These are phyloP conservation scores for Tylopilus rubrobrunneus DNA, from an alignment of 768 basidiomycete species.

Conservation along the genomic window DNA sequence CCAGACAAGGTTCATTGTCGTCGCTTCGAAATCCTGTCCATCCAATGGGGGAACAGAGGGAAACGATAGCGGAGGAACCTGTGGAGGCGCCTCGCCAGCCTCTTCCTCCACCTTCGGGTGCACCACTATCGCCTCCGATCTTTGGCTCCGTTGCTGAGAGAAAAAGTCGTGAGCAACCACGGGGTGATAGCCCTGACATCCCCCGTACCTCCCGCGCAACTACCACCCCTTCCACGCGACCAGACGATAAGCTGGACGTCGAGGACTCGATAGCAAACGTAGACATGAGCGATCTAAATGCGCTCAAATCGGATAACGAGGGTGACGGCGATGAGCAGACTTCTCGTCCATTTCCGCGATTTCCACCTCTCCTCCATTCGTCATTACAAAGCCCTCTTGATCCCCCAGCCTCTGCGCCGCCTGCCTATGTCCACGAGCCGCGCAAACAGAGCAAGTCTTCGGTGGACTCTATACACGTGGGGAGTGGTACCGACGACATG, in stretches of 20 bases:
- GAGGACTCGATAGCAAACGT: slow-evolving; percentile 29
- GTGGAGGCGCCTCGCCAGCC: neutral
- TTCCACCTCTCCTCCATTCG: slow-evolving; percentile 22
- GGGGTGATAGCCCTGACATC: slow-evolving; percentile 21
- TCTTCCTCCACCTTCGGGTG: neutral
- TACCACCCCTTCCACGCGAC: neutral
- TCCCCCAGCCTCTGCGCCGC: neutral
- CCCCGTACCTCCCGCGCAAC: slow-evolving; percentile 18
- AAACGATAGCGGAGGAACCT: slow-evolving; percentile 20
- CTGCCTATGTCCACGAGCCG: slow-evolving; percentile 21
- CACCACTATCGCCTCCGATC: slow-evolving; percentile 1
- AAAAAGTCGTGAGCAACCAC: slow-evolving; percentile 7
- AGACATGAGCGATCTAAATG: slow-evolving; percentile 31
- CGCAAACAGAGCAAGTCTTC: slow-evolving; percentile 23
- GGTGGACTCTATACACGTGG: slow-evolving; percentile 8
- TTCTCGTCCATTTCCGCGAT: slow-evolving; percentile 27
- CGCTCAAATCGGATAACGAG: slow-evolving; percentile 28
- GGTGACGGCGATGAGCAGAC: slow-evolving; percentile 21
- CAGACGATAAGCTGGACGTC: neutral
- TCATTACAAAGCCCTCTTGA: slow-evolving; percentile 6
- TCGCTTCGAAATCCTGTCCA: slow-evolving; percentile 25
- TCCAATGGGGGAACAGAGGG: slow-evolving; percentile 7
- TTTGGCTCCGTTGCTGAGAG: slow-evolving; percentile 7
- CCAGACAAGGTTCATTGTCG: slow-evolving; percentile 27
- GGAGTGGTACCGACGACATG: slow-evolving; percentile 6